Evolutionary conservation across 768 basidiomycete species (phyloP), one percentile per base, ranked within the genome.

Genomic region (Xerocomellus chrysenteron): DNA sequence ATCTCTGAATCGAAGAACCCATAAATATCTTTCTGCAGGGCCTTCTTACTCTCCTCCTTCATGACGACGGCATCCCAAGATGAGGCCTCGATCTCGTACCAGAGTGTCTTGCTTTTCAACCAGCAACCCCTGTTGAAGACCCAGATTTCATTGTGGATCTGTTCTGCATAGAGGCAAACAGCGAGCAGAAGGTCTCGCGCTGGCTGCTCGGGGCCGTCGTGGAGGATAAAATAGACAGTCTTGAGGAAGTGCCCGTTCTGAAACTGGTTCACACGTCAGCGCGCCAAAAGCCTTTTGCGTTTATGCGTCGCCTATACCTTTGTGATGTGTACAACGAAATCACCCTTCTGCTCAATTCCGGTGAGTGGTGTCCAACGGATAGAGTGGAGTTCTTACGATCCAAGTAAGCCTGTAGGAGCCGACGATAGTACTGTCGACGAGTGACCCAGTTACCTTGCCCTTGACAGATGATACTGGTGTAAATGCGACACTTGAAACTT

Each of bases 1-100:
- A 77, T 64, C 63, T 91, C 84, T 0, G 88, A 86, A n/a, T 79
- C 75, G 69, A 92, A 92, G 76, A 94, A 94, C 0, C 87, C 88
- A 33, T 82, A 80, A 10, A 93, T 76, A 46, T 94, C 92, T 63
- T 89, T 86, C 72, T 86, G 80, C 24, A 94, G 57, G 2, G 76
- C 73, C 35, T 73, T 73, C 74, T 94, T 94, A 74, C 86, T 87
- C 7, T 78, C 76, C 0, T 84, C 80, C 56, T 86, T 84, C 57
- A 92, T 77, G 50, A 92, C 83, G 35, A 92, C 82, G 57, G 90
- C 86, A 28, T 83, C 76, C 90, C 90, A 92, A 64, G 83, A 75
- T 1, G 86, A 86, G 60, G 80, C 80, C 66, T 86, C 83, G 19
- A 87, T 69, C 59, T 82, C 80, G 4, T 57, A 46, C 87, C 87